These are phyloP conservation scores for Globisporangium middletonii DNA, from an alignment of 352 stramenopile species.

Conservation along the genomic window DNA sequence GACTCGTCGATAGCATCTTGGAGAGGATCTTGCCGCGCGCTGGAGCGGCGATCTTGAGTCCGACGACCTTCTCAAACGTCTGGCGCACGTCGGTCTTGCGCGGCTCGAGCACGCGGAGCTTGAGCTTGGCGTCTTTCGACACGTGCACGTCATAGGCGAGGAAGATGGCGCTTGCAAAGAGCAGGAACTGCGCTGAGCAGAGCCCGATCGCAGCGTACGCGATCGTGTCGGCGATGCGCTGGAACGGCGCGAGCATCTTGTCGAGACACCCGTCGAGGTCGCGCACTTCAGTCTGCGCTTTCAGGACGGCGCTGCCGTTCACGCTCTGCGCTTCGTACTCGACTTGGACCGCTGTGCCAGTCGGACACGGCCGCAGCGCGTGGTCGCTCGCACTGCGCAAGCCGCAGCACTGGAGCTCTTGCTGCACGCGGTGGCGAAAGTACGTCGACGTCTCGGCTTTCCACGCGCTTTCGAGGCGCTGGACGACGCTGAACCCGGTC, in stretches of 20 bases:
- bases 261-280: conserved; percentile 46
- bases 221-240: conserved; percentile 32
- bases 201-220: conserved; percentile 28
- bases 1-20: conserved; percentile 44
- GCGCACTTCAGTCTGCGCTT: conserved; percentile 35
- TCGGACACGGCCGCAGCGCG: conserved; percentile 46
- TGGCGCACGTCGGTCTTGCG: conserved; percentile 29
- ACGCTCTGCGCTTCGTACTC: conserved; percentile 58
- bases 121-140: conserved; percentile 66
- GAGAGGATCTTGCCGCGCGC: conserved; percentile 60
- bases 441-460: conserved; percentile 29
- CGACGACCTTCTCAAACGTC: conserved; percentile 66
- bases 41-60: conserved; percentile 64
- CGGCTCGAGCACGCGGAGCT: conserved; percentile 36
- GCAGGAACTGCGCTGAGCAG: conserved; percentile 32
- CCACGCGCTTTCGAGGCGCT: conserved; percentile 46
- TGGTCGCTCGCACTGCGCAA: conserved; percentile 37
- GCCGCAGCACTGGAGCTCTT: conserved; percentile 70
- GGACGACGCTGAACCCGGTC: conserved; percentile 56
- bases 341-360: conserved; percentile 33
- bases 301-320: conserved; percentile 40
- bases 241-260: conserved; percentile 49
- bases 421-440: conserved; percentile 41
- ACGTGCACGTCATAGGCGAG: conserved; percentile 52
- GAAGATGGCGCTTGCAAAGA: conserved; percentile 40